Base-by-base conservation (phyloP, 1,284 basidiomycete species). In the Neonothopanus nambi region DNA sequence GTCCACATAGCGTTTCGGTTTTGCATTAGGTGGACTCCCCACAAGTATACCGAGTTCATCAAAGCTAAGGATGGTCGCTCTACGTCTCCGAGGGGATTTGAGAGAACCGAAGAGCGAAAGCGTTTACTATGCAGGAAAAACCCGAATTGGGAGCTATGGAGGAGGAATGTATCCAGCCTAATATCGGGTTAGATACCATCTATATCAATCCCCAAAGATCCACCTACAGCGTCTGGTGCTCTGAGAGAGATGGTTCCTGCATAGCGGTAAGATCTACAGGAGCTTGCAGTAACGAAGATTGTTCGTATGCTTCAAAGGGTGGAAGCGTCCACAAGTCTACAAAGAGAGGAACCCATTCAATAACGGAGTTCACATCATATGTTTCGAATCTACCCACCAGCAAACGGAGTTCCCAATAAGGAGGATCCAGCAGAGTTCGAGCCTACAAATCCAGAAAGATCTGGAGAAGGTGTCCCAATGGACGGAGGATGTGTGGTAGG, bases 41-140 rank as follows among this genome's bases (percentile, higher is more conserved):
- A 62, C 17, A 64, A 49, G 40, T 60, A 61, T 2, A 60, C 61
- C 4, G 48, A 40, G 17, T 39, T 50, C 17, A 61, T 48, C 2
- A 64, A 53, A 12, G 62, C 61, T 5, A 53, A 3, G 55, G 59
- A 17, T 55, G 58, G 3, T 26, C 54, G 18, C 24, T 44, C 30
- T 17, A 24, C 23, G 20, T n/a, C 21, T 13, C 20, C 41, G 28
- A 36, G 24, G 13, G n/a, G 37, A 28, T 8, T 11, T 33, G 28
- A 11, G 3, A 59, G 39, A 2, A 46, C 58, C 3, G 57, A 42
- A 15, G 44, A n/a, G 1, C 40, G 40, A 44, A 64, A 64, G 3
- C 50, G 57, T 11, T 51, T 45, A 5, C 30, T 26, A 47, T 64
- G 50, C 8, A 61, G 57, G 51, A 64, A 64, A 35, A 62, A 64